Evolutionary conservation across 441 rosid genomes (phyloP).

Genomic region (Raphanus hybrid): DNA sequence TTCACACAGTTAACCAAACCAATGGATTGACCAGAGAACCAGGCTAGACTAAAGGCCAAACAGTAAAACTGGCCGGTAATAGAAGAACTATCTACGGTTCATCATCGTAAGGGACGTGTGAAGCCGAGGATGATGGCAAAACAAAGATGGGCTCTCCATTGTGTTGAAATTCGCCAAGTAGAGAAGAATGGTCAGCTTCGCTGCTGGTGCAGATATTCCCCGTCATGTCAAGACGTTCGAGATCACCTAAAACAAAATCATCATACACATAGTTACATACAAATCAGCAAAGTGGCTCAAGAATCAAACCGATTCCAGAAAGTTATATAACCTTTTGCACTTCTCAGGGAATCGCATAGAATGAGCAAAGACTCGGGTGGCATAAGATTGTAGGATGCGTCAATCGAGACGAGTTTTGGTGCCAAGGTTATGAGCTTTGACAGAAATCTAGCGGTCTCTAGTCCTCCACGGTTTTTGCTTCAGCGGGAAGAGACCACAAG

Average conservation of each 20-base stretch:
- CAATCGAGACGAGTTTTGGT: constrained; percentile 58
- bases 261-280: constrained; percentile 18
- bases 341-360: constrained; percentile 63
- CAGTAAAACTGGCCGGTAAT: background rate
- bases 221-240: constrained; percentile 72
- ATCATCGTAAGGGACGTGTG: constrained; percentile 68
- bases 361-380: constrained; percentile 66
- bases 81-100: constrained; percentile 61
- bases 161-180: constrained; percentile 53
- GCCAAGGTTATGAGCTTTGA: constrained; percentile 66
- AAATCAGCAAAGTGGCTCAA: background rate
- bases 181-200: constrained; percentile 47
- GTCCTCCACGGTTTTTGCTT: constrained; percentile 91
- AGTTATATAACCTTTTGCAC: constrained; percentile 52
- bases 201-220: constrained; percentile 58
- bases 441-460: constrained; percentile 74
- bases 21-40: constrained; percentile 1
- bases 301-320: constrained; percentile 8
- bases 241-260: constrained; percentile 54
- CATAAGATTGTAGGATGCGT: constrained; percentile 82
- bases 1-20: constrained; percentile 10
- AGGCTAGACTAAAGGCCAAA: background rate
- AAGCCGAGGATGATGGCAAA: constrained; percentile 47
- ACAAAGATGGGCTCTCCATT: constrained; percentile 64
- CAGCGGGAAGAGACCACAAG: constrained; percentile 7